Conservation (phyloP, 163 green algal genomes). For the Scenedesmus sp. region DNA sequence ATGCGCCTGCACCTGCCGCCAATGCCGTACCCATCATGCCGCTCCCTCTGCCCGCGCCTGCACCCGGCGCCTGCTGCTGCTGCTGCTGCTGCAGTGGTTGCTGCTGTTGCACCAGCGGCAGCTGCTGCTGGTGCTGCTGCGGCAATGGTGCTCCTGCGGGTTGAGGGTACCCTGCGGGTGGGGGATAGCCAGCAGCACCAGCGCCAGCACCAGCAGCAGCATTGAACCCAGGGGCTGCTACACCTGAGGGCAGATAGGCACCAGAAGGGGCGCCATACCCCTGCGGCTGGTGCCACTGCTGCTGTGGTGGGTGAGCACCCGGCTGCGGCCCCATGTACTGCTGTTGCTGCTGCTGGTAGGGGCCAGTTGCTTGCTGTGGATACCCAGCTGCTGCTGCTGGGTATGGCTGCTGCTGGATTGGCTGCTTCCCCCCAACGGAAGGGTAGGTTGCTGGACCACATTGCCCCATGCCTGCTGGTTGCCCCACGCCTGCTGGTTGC, state of each 20-base stretch:
- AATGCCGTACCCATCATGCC: conserved; percentile 33
- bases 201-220: neutral
- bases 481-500: conserved; percentile 34
- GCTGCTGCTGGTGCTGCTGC: conserved; percentile 13
- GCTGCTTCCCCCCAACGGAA: neutral
- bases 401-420: neutral
- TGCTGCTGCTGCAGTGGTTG: too few relatives aligned
- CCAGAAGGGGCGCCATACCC: neutral
- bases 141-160: neutral
- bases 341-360: neutral
- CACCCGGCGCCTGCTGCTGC: neutral
- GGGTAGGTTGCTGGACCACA: neutral
- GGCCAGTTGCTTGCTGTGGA: neutral
- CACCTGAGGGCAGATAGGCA: neutral
- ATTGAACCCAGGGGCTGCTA: too few relatives aligned
- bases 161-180: conserved; percentile 18
- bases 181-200: neutral
- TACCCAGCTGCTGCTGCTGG: neutral
- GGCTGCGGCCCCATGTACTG: neutral
- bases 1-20: conserved; percentile 28
- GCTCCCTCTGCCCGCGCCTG: neutral
- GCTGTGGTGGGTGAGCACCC: neutral
- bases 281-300: conserved; percentile 18
- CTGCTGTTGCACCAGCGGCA: neutral
- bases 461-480: neutral